Conservation (phyloP, 2,329 filamentous ascomycete species). For the Teratosphaeria pseudoeucalypti region DNA sequence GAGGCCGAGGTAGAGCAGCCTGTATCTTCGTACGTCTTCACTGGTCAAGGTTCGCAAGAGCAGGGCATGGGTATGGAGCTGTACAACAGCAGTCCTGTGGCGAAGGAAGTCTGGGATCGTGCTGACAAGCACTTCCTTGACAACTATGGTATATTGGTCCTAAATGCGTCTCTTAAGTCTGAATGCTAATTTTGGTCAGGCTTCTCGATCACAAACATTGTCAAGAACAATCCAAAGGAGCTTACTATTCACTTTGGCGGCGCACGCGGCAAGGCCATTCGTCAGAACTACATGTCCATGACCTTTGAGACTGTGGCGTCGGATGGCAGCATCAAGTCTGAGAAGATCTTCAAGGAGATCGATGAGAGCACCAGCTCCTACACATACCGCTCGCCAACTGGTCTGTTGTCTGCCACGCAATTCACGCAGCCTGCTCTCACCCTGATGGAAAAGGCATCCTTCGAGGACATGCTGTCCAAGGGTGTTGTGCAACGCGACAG, state of each 20-base stretch:
- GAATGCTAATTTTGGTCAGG: constrained; percentile 37
- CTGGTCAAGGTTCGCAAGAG: constrained; percentile 94
- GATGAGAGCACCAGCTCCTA: constrained; percentile 87
- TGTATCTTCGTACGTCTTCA: constrained; percentile 93
- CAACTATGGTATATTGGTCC: constrained; percentile 70
- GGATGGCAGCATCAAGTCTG: constrained; percentile 89
- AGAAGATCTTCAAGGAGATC: constrained; percentile 99
- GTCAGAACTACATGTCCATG: constrained; percentile 99
- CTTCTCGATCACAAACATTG: constrained; percentile 96
- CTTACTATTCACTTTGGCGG: constrained; percentile 97
- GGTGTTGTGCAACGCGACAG: constrained; percentile 91
- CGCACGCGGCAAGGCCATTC: constrained; percentile 90
- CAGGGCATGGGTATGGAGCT: constrained; percentile 99
- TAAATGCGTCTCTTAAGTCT: constrained; percentile 2
- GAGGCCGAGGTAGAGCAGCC: constrained; percentile 98
- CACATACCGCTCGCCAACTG: constrained; percentile 91
- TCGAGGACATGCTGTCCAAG: constrained; percentile 97
- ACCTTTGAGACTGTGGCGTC: constrained; percentile 95
- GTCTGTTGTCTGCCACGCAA: constrained; percentile 89
- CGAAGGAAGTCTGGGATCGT: constrained; percentile 94
- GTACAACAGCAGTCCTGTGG: constrained; percentile 85
- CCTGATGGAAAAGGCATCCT: constrained; percentile 98
- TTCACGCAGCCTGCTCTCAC: constrained; percentile 97
- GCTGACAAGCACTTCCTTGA: constrained; percentile 97
- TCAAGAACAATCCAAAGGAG: constrained; percentile 99